These are phyloP conservation scores for Noccaea bulbosa DNA, from an alignment of 345 rosid genomes.

Conservation along the genomic window DNA sequence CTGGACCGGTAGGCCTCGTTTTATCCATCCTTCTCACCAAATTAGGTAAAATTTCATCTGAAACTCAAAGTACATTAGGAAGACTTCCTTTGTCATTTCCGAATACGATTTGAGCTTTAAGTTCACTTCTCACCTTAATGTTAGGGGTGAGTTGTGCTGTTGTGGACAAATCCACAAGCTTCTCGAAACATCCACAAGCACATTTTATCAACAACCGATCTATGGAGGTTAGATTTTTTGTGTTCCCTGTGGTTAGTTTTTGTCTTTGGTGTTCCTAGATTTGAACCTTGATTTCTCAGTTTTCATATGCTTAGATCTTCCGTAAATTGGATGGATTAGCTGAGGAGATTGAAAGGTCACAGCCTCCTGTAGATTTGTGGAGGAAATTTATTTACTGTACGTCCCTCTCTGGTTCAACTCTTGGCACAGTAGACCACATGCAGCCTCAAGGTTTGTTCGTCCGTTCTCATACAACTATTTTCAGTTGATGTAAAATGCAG, in stretches of 20 bases:
- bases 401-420: constrained; percentile 78
- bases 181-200: constrained; percentile 88
- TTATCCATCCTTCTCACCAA: constrained; percentile 85
- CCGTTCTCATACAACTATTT: neutral
- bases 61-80: neutral
- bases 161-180: constrained; percentile 71
- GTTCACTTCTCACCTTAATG: constrained; percentile 22
- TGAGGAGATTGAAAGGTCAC: constrained; percentile 78
- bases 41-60: constrained; percentile 51
- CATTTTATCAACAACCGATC: constrained; percentile 96
- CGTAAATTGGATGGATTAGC: constrained; percentile 81
- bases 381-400: constrained; percentile 93
- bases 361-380: constrained; percentile 90
- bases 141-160: constrained; percentile 75
- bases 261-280: neutral
- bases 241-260: neutral
- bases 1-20: constrained; percentile 93
- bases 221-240: constrained; percentile 75
- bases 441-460: constrained; percentile 79
- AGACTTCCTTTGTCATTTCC: constrained; percentile 10
- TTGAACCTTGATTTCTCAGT: constrained; percentile 1
- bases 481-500: neutral
- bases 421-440: constrained; percentile 96
- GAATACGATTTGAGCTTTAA: neutral
- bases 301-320: constrained; percentile 55